phyloP scores from a whole-genome alignment of 129 eudicot species.

The sunflower (Helianthus annuus) region HanXRQr2.0-SUNRISE NC_035449.2:49217925-49218424 shows the following conservation, averaged over 20 bases:
- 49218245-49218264: conserved; percentile 14
- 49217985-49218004: background rate
- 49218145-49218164: conserved; percentile 7
- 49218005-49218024: conserved; percentile 16
- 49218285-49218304: background rate
- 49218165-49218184: conserved; percentile 35
- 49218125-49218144: conserved; percentile 1
- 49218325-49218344: conserved; percentile 13
- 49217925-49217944: conserved; percentile 11
- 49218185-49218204: conserved; percentile 29
- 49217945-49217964: conserved; percentile 36
- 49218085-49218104: conserved; percentile 9
- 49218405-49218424: conserved; percentile 5
- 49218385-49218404: conserved; percentile 37
- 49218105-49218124: conserved; percentile 21
- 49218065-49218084: conserved; percentile 12
- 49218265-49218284: background rate
- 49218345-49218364: background rate
- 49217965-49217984: background rate
- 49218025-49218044: conserved; percentile 12
- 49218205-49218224: conserved; percentile 19
- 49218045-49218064: conserved; percentile 14
- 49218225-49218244: conserved; percentile 32
- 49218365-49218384: conserved; percentile 24
- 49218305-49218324: background rate